phyloP scores from a whole-genome alignment of 495 filamentous ascomycete genomes.

The Polyplosphaeria fusca region DNA sequence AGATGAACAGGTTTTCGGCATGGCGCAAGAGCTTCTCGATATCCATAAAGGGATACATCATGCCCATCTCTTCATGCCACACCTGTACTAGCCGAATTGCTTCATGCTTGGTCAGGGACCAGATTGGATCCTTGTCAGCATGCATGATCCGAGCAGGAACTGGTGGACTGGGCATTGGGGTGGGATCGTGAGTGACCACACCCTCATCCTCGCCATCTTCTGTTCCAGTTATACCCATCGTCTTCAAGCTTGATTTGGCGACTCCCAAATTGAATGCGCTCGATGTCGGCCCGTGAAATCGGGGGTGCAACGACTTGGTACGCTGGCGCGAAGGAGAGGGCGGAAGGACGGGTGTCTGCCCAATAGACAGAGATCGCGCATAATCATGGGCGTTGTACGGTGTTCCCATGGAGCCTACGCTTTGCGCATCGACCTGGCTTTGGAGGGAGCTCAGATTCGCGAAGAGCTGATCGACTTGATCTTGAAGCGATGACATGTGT shows the following conservation, averaged over 20 bases:
- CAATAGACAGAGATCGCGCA: conserved; percentile 32
- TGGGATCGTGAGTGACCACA: conserved; percentile 49
- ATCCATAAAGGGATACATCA: conserved; percentile 80
- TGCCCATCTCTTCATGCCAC: conserved; percentile 78
- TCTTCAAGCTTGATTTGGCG: conserved; percentile 80
- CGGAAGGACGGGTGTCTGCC: conserved; percentile 35
- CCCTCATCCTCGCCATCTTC: conserved; percentile 61
- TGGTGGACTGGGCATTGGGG: conserved; percentile 54
- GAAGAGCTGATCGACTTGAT: conserved; percentile 76
- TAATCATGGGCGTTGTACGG: conserved; percentile 24
- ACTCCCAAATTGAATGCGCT: conserved; percentile 82
- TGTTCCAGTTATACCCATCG: conserved; percentile 72
- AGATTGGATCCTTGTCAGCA: conserved; percentile 67
- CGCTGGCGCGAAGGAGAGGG: conserved; percentile 20
- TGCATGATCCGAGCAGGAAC: conserved; percentile 46
- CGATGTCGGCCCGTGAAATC: conserved; percentile 83
- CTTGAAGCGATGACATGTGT: conserved; percentile 71
- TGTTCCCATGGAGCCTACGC: conserved; percentile 32
- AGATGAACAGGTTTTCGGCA: conserved; percentile 62
- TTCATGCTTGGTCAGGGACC: conserved; percentile 67
- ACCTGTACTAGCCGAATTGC: conserved; percentile 66
- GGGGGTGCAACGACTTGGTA: conserved; percentile 48
- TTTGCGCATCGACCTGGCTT: conserved; percentile 39
- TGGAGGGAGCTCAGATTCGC: conserved; percentile 65
- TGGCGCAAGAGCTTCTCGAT: conserved; percentile 65